Conservation (phyloP, 2,329 filamentous ascomycete genomes). For the Sarocladium brachiariae region DNA sequence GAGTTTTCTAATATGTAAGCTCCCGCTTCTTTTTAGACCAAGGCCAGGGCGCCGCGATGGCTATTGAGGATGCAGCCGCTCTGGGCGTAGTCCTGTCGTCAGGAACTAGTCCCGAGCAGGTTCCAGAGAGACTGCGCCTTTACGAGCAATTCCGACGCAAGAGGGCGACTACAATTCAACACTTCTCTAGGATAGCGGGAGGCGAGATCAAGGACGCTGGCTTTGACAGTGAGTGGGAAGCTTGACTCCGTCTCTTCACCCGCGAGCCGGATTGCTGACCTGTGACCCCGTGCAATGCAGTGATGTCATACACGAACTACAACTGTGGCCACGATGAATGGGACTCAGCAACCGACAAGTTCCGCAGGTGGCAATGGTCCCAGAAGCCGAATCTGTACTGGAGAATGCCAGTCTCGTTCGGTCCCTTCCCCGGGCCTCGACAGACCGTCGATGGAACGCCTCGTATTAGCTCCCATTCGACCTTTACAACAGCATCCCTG, state of each 20-base stretch:
- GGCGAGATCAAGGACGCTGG: background rate
- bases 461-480: conserved; percentile 15
- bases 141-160: background rate
- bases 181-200: background rate
- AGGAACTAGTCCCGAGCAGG: background rate
- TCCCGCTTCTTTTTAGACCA: background rate
- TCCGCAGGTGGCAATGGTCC: conserved; percentile 12
- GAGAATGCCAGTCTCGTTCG: conserved; percentile 18
- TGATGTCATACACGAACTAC: conserved; percentile 3
- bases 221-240: background rate
- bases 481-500: conserved; percentile 38
- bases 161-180: background rate
- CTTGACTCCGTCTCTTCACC: too few species aligned
- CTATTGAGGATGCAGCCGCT: conserved; percentile 16
- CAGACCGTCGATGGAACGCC: conserved; percentile 10
- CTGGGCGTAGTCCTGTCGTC: conserved; percentile 13
- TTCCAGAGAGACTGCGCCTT: background rate
- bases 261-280: background rate
- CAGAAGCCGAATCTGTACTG: conserved; percentile 11
- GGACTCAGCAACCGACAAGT: background rate
- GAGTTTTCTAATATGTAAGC: background rate
- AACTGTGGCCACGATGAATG: conserved; percentile 1
- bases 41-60: conserved; percentile 9
- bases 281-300: background rate
- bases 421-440: conserved; percentile 17